These are phyloP conservation scores for Lotmaria passim DNA, from an alignment of 208 protist genomes.

Conservation along the genomic window DNA sequence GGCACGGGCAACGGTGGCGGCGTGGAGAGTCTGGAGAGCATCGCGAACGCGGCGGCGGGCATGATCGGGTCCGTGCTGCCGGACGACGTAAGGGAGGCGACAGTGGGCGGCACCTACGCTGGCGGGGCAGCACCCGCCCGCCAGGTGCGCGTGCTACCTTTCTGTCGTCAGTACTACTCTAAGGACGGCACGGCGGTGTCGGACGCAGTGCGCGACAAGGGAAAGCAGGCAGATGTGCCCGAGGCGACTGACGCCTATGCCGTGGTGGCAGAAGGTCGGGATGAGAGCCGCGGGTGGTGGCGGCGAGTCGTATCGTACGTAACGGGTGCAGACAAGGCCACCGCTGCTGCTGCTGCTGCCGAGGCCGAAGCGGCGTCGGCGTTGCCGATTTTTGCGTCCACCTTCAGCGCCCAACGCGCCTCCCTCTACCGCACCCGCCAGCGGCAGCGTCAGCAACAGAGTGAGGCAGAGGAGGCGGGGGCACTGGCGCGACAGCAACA, in stretches of 20 bases:
- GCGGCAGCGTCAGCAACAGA: constrained; percentile 13
- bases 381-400: constrained; percentile 28
- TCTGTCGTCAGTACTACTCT: constrained; percentile 46
- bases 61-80: constrained; percentile 32
- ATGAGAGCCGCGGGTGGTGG: not conserved
- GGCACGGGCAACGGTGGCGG: constrained; percentile 1
- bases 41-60: constrained; percentile 20
- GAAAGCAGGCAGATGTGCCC: not conserved
- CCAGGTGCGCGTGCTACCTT: constrained; percentile 45
- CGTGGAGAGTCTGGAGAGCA: constrained; percentile 3
- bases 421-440: constrained; percentile 26
- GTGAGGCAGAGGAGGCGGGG: constrained; percentile 22
- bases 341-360: not conserved
- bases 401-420: constrained; percentile 25
- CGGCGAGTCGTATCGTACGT: not conserved
- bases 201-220: not conserved
- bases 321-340: not conserved
- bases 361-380: not conserved
- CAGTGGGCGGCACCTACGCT: not conserved
- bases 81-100: constrained; percentile 17
- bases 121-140: not conserved
- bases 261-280: not conserved
- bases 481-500: not conserved
- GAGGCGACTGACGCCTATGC: not conserved
- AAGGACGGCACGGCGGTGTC: constrained; percentile 23